Conservation (phyloP, 768 basidiomycete genomes). For the Pulveroboletus sp. region DNA sequence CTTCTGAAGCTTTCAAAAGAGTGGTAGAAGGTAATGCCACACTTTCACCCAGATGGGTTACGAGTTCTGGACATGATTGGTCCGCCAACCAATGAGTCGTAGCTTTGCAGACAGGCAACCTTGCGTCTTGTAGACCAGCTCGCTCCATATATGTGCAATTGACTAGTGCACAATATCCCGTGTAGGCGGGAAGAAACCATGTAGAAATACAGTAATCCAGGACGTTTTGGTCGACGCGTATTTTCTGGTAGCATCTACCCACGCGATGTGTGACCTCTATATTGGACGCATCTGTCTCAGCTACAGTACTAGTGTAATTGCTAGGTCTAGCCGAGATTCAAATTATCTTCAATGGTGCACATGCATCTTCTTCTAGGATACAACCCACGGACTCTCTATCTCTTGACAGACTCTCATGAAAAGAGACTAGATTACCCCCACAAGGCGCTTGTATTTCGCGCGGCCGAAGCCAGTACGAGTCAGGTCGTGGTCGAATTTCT, state of each 20-base stretch:
- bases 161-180: neutral
- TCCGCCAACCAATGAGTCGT: conserved; percentile 13
- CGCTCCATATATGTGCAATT: conserved; percentile 5
- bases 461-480: conserved; percentile 43
- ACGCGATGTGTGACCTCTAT: no score
- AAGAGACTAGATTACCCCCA: conserved; percentile 57
- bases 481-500: conserved; percentile 89
- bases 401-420: conserved; percentile 67
- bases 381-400: conserved; percentile 65
- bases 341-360: neutral
- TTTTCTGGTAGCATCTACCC: no score
- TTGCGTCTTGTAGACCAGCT: neutral
- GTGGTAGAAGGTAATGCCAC: conserved; percentile 20
- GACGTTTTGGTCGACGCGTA: no score
- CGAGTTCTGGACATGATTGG: conserved; percentile 4
- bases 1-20: conserved; percentile 11
- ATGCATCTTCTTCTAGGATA: conserved; percentile 78
- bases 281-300: no score
- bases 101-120: neutral
- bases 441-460: conserved; percentile 69
- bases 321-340: neutral
- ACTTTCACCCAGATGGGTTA: conserved; percentile 16
- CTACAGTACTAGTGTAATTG: no score
- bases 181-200: no score
- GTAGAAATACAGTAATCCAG: no score